Conservation (phyloP, 768 basidiomycete genomes). For the Strobilomyces dryophilus region DNA sequence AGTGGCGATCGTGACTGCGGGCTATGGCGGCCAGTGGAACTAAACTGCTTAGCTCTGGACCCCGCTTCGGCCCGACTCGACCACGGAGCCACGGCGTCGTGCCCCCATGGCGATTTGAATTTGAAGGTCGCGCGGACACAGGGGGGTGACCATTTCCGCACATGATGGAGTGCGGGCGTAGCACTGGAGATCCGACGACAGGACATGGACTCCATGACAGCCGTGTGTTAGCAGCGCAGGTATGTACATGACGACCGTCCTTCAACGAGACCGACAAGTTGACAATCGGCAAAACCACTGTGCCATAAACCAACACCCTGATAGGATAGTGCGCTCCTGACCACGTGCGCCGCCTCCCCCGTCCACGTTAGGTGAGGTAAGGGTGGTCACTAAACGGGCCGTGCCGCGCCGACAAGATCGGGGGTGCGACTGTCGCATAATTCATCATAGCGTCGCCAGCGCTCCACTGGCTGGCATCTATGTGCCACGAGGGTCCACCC, state of each 20-base stretch:
- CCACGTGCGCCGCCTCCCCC: conserved; percentile 9
- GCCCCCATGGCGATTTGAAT: conserved; percentile 20
- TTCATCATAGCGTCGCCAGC: conserved; percentile 9
- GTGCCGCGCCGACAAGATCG: conserved; percentile 12
- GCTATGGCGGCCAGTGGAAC: not conserved
- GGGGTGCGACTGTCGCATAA: conserved; percentile 19
- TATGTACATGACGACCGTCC: conserved; percentile 5
- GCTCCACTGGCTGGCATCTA: conserved; percentile 3
- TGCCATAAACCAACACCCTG: not conserved
- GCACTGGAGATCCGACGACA: not conserved
- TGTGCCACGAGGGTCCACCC: conserved; percentile 18
- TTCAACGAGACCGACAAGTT: conserved; percentile 1
- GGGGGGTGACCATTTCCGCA: not conserved
- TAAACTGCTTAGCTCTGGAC: not conserved
- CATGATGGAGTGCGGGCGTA: conserved; percentile 2
- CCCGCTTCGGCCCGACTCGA: not conserved
- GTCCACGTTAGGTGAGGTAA: conserved; percentile 3
- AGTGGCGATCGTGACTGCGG: conserved; percentile 17
- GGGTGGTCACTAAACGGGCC: not conserved
- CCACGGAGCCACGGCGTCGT: conserved; percentile 16
- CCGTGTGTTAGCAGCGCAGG: not conserved
- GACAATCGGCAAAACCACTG: not conserved
- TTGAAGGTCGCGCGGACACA: conserved; percentile 16
- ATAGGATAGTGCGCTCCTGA: not conserved
- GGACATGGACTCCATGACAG: conserved; percentile 4